Base-by-base conservation (phyloP, 2,329 filamentous ascomycete genomes). In the Trichoderma aggressivum region DNA sequence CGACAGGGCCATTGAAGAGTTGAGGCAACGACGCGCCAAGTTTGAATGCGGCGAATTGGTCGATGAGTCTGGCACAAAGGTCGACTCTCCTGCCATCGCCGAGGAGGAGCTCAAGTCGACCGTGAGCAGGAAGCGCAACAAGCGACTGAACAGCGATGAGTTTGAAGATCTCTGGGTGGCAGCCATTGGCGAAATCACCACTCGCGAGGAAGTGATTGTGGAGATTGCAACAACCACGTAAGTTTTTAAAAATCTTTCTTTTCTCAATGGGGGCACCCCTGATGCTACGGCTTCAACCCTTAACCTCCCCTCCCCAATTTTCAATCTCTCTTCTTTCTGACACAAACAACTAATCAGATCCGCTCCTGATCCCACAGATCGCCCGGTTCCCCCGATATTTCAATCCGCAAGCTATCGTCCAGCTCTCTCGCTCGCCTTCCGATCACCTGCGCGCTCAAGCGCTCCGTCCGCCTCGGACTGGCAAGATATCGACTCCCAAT, bases 351-450 rank as follows among this genome's bases (percentile, higher is more conserved):
- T 97, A 94, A 97, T 89, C 92, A 97, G 94, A 91, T 88, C 86
- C 86, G 84, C 88, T 84, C 82, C 88, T 85, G 84, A 88, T 80
- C 85, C 90, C 84, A 89, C 89, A 95, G 93, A 93, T 84, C 87
- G 85, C 82, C 84, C 86, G 81, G 84, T 88, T 86, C 88, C 87
- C 83, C 83, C 84, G 81, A 85, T 86, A 83, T 90, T 89, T 78
- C 86, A 85, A 80, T 81, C 82, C 84, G 85, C 85, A 84, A 84
- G 81, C 89, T 98, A 87, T 89, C 90, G 83, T 95, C 92, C 84
- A 92, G 88, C 86, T 97, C 93, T 86, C 92, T 97, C 91, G 92
- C 94, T 88, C 89, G 92, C 82, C 87, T 98, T 91, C 89, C 94
- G 84, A 86, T 98, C 91, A 80, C 84, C 85, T 98, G 93, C 83